Evolutionary conservation across 805 yeast species (phyloP).

Genomic region (Zygosaccharomyces kombuchaensis): DNA sequence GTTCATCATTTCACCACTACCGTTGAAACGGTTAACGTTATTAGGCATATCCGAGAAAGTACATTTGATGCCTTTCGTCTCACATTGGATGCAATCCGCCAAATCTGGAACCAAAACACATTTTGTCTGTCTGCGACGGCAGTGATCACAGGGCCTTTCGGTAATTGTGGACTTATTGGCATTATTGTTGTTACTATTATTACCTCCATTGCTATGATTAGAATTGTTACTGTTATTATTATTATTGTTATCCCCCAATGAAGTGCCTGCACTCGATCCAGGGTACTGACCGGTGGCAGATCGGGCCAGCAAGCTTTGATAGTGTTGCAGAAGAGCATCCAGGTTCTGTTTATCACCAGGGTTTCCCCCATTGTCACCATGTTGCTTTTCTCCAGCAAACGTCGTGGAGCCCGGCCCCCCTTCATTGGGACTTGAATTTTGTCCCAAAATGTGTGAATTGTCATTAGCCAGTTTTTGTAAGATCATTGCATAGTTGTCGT

Average conservation of each 20-base stretch:
- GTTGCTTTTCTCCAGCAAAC: conserved; percentile 1
- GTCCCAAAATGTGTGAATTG: conserved; percentile 9
- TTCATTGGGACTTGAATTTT: conserved; percentile 6
- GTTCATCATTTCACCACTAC: neutral
- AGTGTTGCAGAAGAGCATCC: conserved; percentile 30
- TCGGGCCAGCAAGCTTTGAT: conserved; percentile 25
- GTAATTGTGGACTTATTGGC: conserved; percentile 13
- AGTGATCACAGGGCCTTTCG: conserved; percentile 69
- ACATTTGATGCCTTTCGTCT: conserved; percentile 66
- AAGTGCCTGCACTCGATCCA: conserved; percentile 3
- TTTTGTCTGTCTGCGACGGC: conserved; percentile 72
- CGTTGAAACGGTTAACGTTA: conserved; percentile 2
- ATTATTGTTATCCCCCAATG: neutral
- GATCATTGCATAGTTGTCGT: conserved; percentile 28
- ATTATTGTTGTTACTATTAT: conserved; percentile 1
- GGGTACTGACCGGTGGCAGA: conserved; percentile 8
- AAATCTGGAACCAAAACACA: conserved; percentile 67
- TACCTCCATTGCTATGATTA: neutral
- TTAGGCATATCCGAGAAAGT: conserved; percentile 59
- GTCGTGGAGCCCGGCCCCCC: neutral
- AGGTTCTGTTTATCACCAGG: conserved; percentile 22
- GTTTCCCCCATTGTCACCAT: conserved; percentile 3
- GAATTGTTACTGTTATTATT: neutral
- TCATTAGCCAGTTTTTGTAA: conserved; percentile 25
- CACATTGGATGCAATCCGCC: conserved; percentile 70